Evolutionary conservation across 1,284 basidiomycete species (phyloP), one percentile per base, ranked within the genome.

Genomic region (Sanghuangporus baumii): DNA sequence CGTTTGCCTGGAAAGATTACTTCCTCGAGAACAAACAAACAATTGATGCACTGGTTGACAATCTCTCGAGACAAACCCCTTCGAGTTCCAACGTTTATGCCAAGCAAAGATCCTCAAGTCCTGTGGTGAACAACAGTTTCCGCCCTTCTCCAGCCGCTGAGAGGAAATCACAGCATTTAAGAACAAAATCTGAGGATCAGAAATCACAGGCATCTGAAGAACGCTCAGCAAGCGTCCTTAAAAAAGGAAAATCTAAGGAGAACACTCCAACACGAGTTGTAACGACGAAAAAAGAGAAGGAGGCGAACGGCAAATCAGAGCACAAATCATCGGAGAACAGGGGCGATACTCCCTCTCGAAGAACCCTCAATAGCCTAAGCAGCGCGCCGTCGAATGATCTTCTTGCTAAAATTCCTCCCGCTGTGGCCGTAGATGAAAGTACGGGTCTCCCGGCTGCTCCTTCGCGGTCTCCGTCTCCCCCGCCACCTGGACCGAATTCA

Each of bases 1-100:
- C 77, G 18, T 74, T 73, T 63, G 66, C 85, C 26, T 89, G 87
- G 87, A 89, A 87, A 68, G 87, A 89, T 67, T 87, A 88, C 68
- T 89, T 85, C 66, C 77, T 89, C 16, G 87, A 89, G 62, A 78
- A 89, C 68, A 82, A 81, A 59, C 75, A 78, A 62, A 80, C 81
- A 36, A 74, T 89, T 40, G 82, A 87, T 66, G 71, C 76, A 36
- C 76, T 80, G 61, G 78, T 88, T 55, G 71, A 71, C n/a, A 64
- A 63, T 63, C 65, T 47, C 50, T 60, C 59, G 50, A 50, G 55
- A 60, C 56, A 64, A 56, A 55, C 50, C 3, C 52, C 41, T 23
- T 38, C 52, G 41, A 47, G 37, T n/a, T 37, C 57, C 7, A 59
- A 26, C n/a, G 58, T 51, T 34, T 16, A 8, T 11, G 43, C 43